phyloP scores from a whole-genome alignment of 805 yeast genomes.

The Phaffomyces antillensis region DNA sequence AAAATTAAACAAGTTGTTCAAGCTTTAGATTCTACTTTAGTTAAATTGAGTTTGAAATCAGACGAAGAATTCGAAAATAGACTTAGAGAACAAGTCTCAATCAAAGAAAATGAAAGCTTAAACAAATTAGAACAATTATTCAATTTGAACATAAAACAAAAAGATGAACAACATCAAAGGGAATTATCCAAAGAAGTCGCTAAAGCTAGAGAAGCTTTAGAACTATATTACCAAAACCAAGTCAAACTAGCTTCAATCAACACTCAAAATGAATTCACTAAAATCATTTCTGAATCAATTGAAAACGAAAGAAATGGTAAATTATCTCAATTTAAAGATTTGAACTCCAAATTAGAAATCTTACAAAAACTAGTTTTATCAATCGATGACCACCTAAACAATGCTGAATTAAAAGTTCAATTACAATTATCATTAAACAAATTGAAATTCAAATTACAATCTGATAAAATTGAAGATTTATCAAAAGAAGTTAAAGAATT shows the following conservation, averaged over 20 bases:
- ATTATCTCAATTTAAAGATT: conserved; percentile 57
- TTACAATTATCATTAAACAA: conserved; percentile 38
- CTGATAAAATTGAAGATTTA: conserved; percentile 31
- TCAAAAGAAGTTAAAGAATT: conserved; percentile 15
- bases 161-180: conserved; percentile 51
- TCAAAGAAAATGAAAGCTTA: conserved; percentile 50
- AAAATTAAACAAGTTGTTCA: conserved; percentile 11
- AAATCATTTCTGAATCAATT: conserved; percentile 48
- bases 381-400: conserved; percentile 31
- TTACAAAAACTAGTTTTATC: conserved; percentile 47
- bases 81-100: conserved; percentile 19
- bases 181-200: conserved; percentile 59
- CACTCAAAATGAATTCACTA: conserved; percentile 60
- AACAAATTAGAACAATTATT: conserved; percentile 53
- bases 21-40: conserved; percentile 17
- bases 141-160: conserved; percentile 49
- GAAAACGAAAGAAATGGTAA: conserved; percentile 76
- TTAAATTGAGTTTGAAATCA: conserved; percentile 8
- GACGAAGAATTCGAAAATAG: conserved; percentile 7
- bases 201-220: conserved; percentile 56
- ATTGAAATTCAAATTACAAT: conserved; percentile 33
- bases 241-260: conserved; percentile 59
- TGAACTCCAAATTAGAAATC: conserved; percentile 45
- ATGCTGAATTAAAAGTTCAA: conserved; percentile 32
- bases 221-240: conserved; percentile 68